Evolutionary conservation across 208 protist genomes (phyloP).

Genomic region (Angomonas ambiguus): DNA sequence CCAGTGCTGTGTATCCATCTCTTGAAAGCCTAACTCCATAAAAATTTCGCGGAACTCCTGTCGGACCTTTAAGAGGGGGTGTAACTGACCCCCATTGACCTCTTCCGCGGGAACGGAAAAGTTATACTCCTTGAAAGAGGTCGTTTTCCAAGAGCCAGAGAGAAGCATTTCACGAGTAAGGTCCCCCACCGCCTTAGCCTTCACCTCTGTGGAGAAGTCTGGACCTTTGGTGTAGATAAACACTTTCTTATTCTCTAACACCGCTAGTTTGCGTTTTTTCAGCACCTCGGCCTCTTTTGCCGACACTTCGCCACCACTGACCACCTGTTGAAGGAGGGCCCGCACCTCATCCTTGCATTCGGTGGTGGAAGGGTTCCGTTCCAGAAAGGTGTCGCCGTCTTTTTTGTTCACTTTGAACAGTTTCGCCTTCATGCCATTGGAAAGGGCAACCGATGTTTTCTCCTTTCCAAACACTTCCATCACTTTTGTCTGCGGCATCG

Average conservation of each 20-base stretch:
- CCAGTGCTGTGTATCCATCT: constrained; percentile 99
- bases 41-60: constrained; percentile 99
- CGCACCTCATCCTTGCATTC: constrained; percentile 35
- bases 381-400: constrained; percentile 44
- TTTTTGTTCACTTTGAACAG: constrained; percentile 89
- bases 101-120: constrained; percentile 89
- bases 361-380: constrained; percentile 27
- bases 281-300: constrained; percentile 71
- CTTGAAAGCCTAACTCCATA: constrained; percentile 98
- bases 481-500: constrained; percentile 42
- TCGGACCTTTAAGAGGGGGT: constrained; percentile 98
- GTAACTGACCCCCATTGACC: constrained; percentile 92
- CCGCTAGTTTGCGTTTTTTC: constrained; percentile 92
- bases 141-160: constrained; percentile 92
- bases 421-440: constrained; percentile 92
- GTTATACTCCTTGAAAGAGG: constrained; percentile 97
- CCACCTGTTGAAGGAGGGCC: constrained; percentile 31
- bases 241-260: constrained; percentile 66
- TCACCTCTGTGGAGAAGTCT: constrained; percentile 55
- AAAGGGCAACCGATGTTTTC: constrained; percentile 63
- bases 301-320: constrained; percentile 28
- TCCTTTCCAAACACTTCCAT: constrained; percentile 58
- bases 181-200: constrained; percentile 80
- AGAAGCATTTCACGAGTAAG: constrained; percentile 94
- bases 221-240: constrained; percentile 82